Conservation (phyloP, 352 stramenopile species). For the Phytophthora kernoviae region DNA sequence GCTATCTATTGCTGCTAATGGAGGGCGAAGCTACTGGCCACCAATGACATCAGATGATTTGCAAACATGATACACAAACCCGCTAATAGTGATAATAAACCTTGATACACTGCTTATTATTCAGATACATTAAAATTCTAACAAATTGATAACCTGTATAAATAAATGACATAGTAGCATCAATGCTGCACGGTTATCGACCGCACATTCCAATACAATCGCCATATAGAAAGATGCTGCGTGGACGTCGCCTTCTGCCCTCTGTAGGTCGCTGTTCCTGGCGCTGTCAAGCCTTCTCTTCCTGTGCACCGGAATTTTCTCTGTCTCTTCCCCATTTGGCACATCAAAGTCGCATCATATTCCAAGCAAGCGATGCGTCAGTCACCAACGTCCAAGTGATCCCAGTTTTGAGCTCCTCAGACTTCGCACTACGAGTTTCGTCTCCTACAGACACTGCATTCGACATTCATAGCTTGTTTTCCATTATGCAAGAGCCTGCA, state of each 20-base stretch:
- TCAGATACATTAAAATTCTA: neutral
- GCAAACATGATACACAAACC: neutral
- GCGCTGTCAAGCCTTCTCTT: conserved; percentile 18
- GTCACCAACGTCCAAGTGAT: conserved; percentile 47
- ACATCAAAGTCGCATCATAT: conserved; percentile 46
- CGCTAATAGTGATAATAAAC: too few species aligned
- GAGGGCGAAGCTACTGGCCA: conserved; percentile 12
- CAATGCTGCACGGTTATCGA: neutral
- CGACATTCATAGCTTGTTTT: conserved; percentile 26
- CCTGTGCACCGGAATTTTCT: neutral
- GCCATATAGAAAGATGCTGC: neutral
- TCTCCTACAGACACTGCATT: neutral
- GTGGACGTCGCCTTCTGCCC: neutral
- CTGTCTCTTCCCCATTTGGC: conserved; percentile 44
- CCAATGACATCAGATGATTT: conserved; percentile 9
- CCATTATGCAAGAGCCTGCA: conserved; percentile 28
- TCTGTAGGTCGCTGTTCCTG: neutral
- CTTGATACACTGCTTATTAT: too few species aligned
- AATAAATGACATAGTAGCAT: neutral
- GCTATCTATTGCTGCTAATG: conserved; percentile 6
- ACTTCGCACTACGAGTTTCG: conserved; percentile 51
- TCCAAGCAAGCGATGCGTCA: conserved; percentile 44
- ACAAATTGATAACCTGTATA: too few species aligned
- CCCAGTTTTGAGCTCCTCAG: conserved; percentile 49
- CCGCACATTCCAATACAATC: neutral